These are phyloP conservation scores for Globisporangium echinulatum DNA, from an alignment of 352 stramenopile genomes.

Conservation along the genomic window DNA sequence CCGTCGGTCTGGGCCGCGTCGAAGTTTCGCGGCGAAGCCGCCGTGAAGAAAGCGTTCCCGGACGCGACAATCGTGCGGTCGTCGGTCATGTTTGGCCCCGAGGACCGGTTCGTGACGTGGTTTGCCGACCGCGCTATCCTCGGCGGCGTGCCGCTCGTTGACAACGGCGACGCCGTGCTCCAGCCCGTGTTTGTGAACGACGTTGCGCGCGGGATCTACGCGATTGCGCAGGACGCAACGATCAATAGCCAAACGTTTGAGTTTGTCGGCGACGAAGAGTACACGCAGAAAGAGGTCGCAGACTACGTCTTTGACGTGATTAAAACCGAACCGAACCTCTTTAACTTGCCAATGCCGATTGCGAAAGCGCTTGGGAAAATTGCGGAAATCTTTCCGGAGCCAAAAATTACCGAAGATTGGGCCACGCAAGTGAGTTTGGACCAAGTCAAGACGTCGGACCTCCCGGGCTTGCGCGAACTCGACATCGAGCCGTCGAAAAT, in stretches of 20 bases:
- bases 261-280: constrained; percentile 94
- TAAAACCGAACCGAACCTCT: constrained; percentile 60
- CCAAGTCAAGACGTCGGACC: constrained; percentile 76
- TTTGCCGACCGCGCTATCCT: constrained; percentile 68
- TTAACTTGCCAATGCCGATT: constrained; percentile 78
- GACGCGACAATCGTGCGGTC: constrained; percentile 94
- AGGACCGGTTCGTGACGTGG: constrained; percentile 95
- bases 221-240: constrained; percentile 65
- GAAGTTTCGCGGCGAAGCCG: constrained; percentile 83
- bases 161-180: constrained; percentile 90
- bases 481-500: constrained; percentile 88
- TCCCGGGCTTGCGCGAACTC: constrained; percentile 74
- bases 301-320: constrained; percentile 94
- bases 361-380: constrained; percentile 76
- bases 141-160: constrained; percentile 87
- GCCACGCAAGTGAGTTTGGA: constrained; percentile 69
- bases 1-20: constrained; percentile 75
- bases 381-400: constrained; percentile 78
- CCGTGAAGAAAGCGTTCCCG: constrained; percentile 91
- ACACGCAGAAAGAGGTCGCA: constrained; percentile 95
- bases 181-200: constrained; percentile 91
- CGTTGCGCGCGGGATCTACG: constrained; percentile 75
- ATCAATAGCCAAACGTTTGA: constrained; percentile 94
- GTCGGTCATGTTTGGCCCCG: constrained; percentile 92
- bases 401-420: constrained; percentile 78